Conservation (phyloP, 2,329 filamentous ascomycete genomes). For the Penicillium sp. region DNA sequence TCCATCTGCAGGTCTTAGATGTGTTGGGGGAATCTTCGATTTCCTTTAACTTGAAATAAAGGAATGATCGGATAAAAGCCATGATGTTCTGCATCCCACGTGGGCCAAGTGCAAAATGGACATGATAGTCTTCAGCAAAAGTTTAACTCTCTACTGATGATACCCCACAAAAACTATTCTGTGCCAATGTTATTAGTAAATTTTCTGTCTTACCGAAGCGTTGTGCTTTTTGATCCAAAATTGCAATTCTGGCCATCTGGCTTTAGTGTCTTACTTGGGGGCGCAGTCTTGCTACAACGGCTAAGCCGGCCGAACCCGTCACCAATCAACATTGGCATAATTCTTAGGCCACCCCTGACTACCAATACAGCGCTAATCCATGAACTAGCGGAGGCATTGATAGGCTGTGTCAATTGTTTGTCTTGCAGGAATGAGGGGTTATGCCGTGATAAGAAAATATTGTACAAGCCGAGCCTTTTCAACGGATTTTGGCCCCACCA, state of each 20-base stretch:
- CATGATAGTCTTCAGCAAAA: background rate
- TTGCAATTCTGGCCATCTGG: background rate
- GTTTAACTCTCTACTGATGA: background rate
- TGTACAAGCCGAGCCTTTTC: background rate
- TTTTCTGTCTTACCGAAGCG: background rate
- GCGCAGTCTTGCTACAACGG: constrained; percentile 1
- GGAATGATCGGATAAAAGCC: background rate
- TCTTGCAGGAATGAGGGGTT: background rate
- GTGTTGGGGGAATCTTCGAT: background rate
- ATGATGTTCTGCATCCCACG: background rate
- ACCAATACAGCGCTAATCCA: background rate
- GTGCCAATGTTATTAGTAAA: background rate
- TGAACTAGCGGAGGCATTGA: background rate
- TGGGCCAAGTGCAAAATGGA: background rate
- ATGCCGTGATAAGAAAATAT: background rate
- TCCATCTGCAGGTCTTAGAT: background rate
- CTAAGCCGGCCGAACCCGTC: constrained; percentile 11
- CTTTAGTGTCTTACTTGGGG: background rate
- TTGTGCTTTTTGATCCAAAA: background rate
- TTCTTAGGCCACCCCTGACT: background rate
- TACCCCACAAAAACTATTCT: background rate
- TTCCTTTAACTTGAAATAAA: background rate
- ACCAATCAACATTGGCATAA: background rate
- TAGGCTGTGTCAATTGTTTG: background rate
- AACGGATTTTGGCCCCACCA: background rate